Conservation (phyloP, 768 basidiomycete genomes). For the Lactarius trivialis region DNA sequence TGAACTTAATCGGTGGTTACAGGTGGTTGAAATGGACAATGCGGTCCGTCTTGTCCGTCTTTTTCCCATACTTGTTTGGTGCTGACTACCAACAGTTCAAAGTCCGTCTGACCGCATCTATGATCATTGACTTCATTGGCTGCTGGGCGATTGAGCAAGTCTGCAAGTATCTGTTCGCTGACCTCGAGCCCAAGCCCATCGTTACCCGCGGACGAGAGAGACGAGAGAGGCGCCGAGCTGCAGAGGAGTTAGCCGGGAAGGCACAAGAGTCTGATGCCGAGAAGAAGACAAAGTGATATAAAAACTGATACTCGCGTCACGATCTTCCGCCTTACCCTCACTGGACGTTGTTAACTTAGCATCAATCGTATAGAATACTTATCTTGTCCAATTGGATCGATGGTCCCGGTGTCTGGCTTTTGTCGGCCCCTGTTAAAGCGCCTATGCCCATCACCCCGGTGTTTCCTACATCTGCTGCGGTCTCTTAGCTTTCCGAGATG, state of each 20-base stretch:
- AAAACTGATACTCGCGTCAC: constrained; percentile 8
- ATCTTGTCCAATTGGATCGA: constrained; percentile 16
- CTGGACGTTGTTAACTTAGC: constrained; percentile 18
- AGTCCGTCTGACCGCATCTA: constrained; percentile 63
- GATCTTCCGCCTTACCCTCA: constrained; percentile 3
- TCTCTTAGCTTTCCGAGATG: constrained; percentile 16
- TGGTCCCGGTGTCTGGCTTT: constrained; percentile 9
- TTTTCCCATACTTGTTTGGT: background rate
- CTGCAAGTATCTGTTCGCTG: constrained; percentile 85
- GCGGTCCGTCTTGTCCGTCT: constrained; percentile 47
- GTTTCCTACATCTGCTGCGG: constrained; percentile 9
- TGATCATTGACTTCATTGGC: constrained; percentile 84
- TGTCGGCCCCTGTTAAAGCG: constrained; percentile 3
- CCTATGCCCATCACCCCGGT: constrained; percentile 2
- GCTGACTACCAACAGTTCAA: constrained; percentile 61
- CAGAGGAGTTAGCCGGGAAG: constrained; percentile 32
- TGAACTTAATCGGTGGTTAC: constrained; percentile 93
- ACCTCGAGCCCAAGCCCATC: constrained; percentile 78
- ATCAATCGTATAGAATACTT: constrained; percentile 21
- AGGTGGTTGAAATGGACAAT: constrained; percentile 85
- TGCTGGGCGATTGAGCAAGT: constrained; percentile 78
- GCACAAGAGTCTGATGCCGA: constrained; percentile 21
- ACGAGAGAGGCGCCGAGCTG: constrained; percentile 52
- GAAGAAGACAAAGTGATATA: constrained; percentile 34
- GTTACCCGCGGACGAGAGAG: constrained; percentile 80